Evolutionary conservation across 257 asterid genomes (phyloP).

Genomic region (Solanum ossicruentum): DNA sequence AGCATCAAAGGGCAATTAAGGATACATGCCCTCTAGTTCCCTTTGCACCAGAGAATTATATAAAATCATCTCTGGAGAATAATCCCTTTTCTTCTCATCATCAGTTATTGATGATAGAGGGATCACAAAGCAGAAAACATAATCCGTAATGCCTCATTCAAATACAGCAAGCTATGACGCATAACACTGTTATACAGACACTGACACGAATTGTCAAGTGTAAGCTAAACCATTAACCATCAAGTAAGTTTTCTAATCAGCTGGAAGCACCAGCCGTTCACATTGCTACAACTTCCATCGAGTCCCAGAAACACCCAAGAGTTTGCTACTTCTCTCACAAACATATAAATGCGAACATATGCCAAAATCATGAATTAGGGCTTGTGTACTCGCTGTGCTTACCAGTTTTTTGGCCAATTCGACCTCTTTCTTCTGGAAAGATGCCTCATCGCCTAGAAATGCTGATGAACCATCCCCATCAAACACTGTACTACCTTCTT

Average conservation of each 20-base stretch:
- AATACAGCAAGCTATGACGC: neutral
- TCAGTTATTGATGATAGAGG: neutral
- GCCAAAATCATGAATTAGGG: neutral
- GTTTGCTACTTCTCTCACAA: neutral
- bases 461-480: constrained; percentile 55
- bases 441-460: constrained; percentile 89
- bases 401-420: constrained; percentile 85
- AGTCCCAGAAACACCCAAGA: neutral
- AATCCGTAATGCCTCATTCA: neutral
- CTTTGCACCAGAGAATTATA: neutral
- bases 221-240: neutral
- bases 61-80: neutral
- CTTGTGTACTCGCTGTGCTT: neutral
- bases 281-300: neutral
- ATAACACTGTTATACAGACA: neutral
- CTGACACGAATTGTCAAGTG: neutral
- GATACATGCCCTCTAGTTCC: neutral
- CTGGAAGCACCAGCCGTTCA: neutral
- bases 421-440: constrained; percentile 83
- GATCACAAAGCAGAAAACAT: neutral
- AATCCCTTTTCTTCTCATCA: neutral
- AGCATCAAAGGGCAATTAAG: neutral
- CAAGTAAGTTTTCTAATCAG: neutral
- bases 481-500: constrained; percentile 72
- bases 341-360: neutral